Evolutionary conservation across 495 filamentous ascomycete genomes (phyloP).

Genomic region (Aspergillus heteromorphus): DNA sequence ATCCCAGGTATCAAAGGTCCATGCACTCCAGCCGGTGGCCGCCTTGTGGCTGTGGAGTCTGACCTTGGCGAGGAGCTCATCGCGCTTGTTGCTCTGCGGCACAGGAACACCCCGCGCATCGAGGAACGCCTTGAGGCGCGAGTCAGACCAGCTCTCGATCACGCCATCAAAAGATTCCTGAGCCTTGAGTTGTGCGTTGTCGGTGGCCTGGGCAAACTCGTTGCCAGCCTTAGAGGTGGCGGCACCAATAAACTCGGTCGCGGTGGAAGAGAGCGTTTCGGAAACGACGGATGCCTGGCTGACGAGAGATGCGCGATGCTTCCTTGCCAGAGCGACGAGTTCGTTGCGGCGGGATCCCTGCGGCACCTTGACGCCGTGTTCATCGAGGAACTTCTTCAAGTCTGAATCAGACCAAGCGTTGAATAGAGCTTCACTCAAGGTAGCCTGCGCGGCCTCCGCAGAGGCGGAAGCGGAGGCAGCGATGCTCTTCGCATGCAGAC

Average conservation of each 20-base stretch:
- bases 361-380: slow-evolving; percentile 72
- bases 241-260: slow-evolving; percentile 63
- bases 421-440: slow-evolving; percentile 75
- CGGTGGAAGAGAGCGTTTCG: slow-evolving; percentile 38
- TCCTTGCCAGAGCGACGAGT: slow-evolving; percentile 82
- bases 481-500: slow-evolving; percentile 56
- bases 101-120: slow-evolving; percentile 57
- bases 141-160: slow-evolving; percentile 63
- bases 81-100: slow-evolving; percentile 68
- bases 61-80: slow-evolving; percentile 74
- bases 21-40: slow-evolving; percentile 63
- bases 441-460: slow-evolving; percentile 62
- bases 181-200: slow-evolving; percentile 57
- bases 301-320: slow-evolving; percentile 71
- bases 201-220: slow-evolving; percentile 69
- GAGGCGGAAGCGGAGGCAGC: slow-evolving; percentile 57
- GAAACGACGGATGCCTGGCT: slow-evolving; percentile 55
- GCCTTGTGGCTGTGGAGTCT: slow-evolving; percentile 69
- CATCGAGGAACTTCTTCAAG: slow-evolving; percentile 73
- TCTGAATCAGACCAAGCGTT: slow-evolving; percentile 82
- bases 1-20: slow-evolving; percentile 83
- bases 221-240: slow-evolving; percentile 80
- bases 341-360: slow-evolving; percentile 90
- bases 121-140: slow-evolving; percentile 67
- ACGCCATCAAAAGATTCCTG: slow-evolving; percentile 63